These are phyloP conservation scores for Croton setiger DNA, from an alignment of 441 rosid genomes.

Conservation along the genomic window DNA sequence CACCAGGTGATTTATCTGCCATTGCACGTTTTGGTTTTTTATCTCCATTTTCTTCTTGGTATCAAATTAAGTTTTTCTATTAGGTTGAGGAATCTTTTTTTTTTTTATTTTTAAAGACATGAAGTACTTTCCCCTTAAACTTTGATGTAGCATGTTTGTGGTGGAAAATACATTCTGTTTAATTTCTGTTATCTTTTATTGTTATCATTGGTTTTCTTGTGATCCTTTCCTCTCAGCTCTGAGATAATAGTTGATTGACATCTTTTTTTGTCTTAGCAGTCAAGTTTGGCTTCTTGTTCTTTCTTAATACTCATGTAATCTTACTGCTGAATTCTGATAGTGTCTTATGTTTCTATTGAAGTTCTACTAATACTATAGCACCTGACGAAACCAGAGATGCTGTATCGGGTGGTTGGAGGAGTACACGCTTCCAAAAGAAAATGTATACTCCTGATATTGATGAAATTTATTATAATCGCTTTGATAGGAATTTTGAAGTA, in stretches of 20 bases:
- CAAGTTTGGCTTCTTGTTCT: slow-evolving; percentile 18
- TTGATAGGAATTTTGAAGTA: slow-evolving; percentile 24
- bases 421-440: slow-evolving; percentile 35
- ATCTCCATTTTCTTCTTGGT: background rate
- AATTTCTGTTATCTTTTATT: background rate
- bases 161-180: background rate
- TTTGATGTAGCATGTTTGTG: background rate
- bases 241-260: background rate
- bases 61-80: background rate
- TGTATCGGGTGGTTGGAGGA: slow-evolving; percentile 53
- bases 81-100: background rate
- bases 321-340: background rate
- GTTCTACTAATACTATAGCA: slow-evolving; percentile 25
- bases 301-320: slow-evolving; percentile 8
- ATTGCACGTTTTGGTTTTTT: background rate
- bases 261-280: background rate
- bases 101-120: background rate
- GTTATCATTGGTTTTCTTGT: background rate
- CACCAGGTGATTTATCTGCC: slow-evolving; percentile 44
- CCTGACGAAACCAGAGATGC: slow-evolving; percentile 29
- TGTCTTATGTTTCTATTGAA: slow-evolving; percentile 25
- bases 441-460: slow-evolving; percentile 21
- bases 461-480: slow-evolving; percentile 22
- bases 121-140: background rate
- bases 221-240: background rate